These are phyloP conservation scores for Septoria linicola DNA, from an alignment of 2,329 filamentous ascomycete species.

Conservation along the genomic window DNA sequence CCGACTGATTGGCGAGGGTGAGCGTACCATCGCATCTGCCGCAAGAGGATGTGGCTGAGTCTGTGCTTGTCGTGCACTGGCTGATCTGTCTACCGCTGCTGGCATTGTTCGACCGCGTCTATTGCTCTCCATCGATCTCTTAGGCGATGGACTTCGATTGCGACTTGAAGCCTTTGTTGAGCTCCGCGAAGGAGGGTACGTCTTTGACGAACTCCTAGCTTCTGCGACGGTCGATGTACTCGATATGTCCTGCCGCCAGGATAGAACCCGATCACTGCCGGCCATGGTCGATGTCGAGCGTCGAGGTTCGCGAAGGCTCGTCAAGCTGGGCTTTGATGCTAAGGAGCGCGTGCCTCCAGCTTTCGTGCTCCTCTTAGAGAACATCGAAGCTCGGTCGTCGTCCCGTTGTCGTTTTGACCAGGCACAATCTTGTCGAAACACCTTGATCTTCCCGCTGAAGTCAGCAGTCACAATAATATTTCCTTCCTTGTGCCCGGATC, in stretches of 20 bases:
- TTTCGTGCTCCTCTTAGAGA: constrained; percentile 64
- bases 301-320: constrained; percentile 33
- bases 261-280: constrained; percentile 76
- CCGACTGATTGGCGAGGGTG: constrained; percentile 20
- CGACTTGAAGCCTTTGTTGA: constrained; percentile 23
- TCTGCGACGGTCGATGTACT: constrained; percentile 52
- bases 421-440: constrained; percentile 93
- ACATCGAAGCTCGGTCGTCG: constrained; percentile 69
- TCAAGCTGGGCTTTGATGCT: constrained; percentile 41
- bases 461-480: constrained; percentile 93
- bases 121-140: constrained; percentile 41
- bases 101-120: constrained; percentile 16
- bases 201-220: constrained; percentile 13
- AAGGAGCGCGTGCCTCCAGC: constrained; percentile 51
- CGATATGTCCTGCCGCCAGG: constrained; percentile 74
- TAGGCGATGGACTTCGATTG: constrained; percentile 50
- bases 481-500: constrained; percentile 73
- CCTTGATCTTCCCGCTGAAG: constrained; percentile 83
- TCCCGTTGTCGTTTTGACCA: constrained; percentile 71
- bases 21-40: constrained; percentile 20
- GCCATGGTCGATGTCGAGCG: constrained; percentile 37
- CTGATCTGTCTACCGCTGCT: not conserved
- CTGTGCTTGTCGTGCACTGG: not conserved
- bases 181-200: constrained; percentile 9
- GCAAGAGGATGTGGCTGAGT: constrained; percentile 21